These are phyloP conservation scores for Dactylellina parvicollis DNA, from an alignment of 2,329 filamentous ascomycete species.

Conservation along the genomic window DNA sequence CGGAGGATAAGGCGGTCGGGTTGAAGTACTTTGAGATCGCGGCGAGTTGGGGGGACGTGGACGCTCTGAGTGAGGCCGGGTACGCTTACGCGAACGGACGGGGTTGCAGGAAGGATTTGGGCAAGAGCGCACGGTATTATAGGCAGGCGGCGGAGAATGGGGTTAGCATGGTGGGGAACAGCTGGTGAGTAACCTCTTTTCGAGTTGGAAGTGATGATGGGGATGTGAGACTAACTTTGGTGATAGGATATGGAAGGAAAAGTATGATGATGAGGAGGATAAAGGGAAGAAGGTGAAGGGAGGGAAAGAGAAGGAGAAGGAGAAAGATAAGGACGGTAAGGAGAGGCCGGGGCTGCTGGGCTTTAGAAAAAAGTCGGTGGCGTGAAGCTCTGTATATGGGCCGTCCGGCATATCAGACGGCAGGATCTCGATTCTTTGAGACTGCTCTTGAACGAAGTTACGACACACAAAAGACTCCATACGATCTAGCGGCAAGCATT, in stretches of 20 bases:
- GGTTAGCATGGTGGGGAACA: conserved; percentile 97
- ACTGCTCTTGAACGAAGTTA: conserved; percentile 40
- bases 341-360: conserved; percentile 55
- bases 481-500: conserved; percentile 56
- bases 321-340: conserved; percentile 59
- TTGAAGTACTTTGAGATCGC: conserved; percentile 96
- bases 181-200: conserved; percentile 75
- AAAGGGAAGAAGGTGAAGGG: conserved; percentile 57
- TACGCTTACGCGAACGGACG: conserved; percentile 95
- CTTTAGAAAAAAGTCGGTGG: conserved; percentile 49
- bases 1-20: conserved; percentile 87
- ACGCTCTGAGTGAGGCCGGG: conserved; percentile 91
- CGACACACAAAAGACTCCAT: conserved; percentile 48
- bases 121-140: conserved; percentile 91
- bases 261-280: conserved; percentile 77
- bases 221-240: conserved; percentile 42
- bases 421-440: not conserved
- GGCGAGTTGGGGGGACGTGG: conserved; percentile 93
- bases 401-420: not conserved
- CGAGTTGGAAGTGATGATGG: not conserved
- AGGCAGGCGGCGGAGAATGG: conserved; percentile 89
- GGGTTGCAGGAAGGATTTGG: conserved; percentile 94
- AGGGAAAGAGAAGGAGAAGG: conserved; percentile 61
- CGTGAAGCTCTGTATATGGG: conserved; percentile 3
- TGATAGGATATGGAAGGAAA: conserved; percentile 91